Base-by-base conservation (phyloP, 2,329 filamentous ascomycete genomes). In the Microsporum canis region DNA sequence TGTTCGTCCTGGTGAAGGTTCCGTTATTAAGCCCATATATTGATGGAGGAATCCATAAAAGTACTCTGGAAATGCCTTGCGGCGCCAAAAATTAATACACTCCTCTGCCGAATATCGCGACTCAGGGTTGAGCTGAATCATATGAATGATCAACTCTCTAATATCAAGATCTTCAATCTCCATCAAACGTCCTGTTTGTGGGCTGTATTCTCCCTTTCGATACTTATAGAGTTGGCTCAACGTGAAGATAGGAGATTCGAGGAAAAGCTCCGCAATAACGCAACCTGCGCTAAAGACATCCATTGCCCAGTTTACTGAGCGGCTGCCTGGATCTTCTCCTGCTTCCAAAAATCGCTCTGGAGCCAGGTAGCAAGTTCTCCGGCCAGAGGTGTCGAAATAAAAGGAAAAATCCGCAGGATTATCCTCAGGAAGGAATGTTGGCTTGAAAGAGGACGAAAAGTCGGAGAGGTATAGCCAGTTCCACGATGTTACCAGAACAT, bases 391-490 rank as follows among this genome's bases (percentile, higher is more conserved):
- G 69, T 99, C 94, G 68, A 97, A 99, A 71, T 92, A 99, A 74
- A 96, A 97, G 0, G 91, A 96, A 70, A 97, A 99, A 69, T 97
- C 91, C 14, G 90, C 91, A 1, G 94, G 94, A 69, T 99, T 97
- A 69, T 99, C 91, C 72, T 96, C 92, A 2, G 94, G 94, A 2
- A 99, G 79, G 73, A 90, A 89, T 3, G 91, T 89, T 8, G 91
- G 94, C 71, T 99, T 99, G 78, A 95, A 97, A 0, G 89, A 87
- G 0, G 92, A 91, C 3, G 92, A 96, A 72, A 97, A 99, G 73
- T 99, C 94, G n/a, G 91, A 87, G 41, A 99, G 81, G 72, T 97
- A 99, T 1, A 99, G 81, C 94, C 95, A 99, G 76, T 97, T 96
- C 94, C 94, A 99, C 5, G 94, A 97, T 0, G 94, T 99, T 58